Conservation (phyloP, 2,329 filamentous ascomycete species). For the Xylaria polymorpha region DNA sequence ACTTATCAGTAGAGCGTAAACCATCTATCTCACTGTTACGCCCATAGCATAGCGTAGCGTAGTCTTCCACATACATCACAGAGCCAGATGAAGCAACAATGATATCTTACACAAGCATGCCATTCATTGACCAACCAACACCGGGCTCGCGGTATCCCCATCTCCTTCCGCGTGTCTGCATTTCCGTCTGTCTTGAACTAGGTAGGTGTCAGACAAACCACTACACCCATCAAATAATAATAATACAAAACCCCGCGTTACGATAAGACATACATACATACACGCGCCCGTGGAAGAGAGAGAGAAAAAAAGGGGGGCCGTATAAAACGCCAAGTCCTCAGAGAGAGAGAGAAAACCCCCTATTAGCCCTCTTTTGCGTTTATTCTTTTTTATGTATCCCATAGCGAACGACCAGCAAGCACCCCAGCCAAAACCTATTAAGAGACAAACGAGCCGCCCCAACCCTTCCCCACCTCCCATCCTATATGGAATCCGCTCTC, state of each 20-base stretch:
- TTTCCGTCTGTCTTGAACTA: background rate
- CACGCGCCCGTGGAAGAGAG: background rate
- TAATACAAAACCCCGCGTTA: constrained; percentile 8
- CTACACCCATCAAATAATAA: background rate
- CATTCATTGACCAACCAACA: background rate
- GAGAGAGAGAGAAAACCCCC: background rate
- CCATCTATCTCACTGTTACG: too few species aligned
- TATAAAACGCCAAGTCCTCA: constrained; percentile 16
- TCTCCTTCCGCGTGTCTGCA: background rate
- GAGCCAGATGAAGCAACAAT: background rate
- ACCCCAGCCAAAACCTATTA: constrained; percentile 11
- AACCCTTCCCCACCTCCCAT: background rate
- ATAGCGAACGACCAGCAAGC: background rate
- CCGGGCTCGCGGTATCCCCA: background rate
- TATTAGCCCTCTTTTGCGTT: constrained; percentile 21
- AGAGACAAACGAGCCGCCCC: constrained; percentile 21
- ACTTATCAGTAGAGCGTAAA: too few species aligned
- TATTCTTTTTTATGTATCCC: constrained; percentile 33
- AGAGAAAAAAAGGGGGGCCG: background rate
- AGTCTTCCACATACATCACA: too few species aligned
- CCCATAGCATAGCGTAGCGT: too few species aligned
- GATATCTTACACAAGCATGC: background rate
- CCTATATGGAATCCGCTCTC: constrained; percentile 1
- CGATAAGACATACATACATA: background rate
- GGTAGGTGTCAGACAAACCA: background rate